Conservation (phyloP, 208 protist species). For the Acanthamoeba healyi region DNA sequence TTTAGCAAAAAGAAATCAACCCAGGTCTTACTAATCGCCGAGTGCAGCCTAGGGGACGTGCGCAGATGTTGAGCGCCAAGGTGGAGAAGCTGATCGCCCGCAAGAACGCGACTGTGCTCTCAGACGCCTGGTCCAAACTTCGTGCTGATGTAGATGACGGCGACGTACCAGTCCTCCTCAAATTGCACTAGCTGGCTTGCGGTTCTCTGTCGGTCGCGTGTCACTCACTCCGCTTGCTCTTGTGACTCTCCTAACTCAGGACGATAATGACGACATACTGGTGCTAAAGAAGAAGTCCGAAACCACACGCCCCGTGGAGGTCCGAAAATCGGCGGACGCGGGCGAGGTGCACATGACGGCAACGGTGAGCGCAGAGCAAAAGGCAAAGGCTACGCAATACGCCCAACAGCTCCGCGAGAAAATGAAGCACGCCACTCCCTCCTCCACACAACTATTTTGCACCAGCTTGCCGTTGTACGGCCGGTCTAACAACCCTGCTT, state of each 20-base stretch:
- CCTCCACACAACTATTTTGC: too few relatives aligned
- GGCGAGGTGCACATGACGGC: not conserved
- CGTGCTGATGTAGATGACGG: slow-evolving; percentile 29
- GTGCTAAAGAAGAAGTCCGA: slow-evolving; percentile 54
- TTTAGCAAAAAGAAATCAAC: too few relatives aligned
- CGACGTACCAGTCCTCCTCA: not conserved
- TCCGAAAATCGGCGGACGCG: not conserved
- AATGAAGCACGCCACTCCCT: not conserved
- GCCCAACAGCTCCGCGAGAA: slow-evolving; percentile 1
- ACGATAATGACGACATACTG: slow-evolving; percentile 5
- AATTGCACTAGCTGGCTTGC: not conserved
- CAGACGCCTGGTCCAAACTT: slow-evolving; percentile 55
- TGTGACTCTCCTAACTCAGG: not conserved
- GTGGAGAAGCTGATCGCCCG: slow-evolving; percentile 46
- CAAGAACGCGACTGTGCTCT: slow-evolving; percentile 63
- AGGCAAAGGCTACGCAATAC: not conserved
- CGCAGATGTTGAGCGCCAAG: slow-evolving; percentile 31
- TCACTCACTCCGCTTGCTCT: not conserved
- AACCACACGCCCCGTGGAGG: not conserved
- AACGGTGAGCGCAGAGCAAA: not conserved
- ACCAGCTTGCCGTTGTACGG: too few relatives aligned
- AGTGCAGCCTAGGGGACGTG: not conserved
- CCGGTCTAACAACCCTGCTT: not conserved
- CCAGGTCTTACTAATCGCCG: too few relatives aligned
- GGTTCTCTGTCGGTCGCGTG: not conserved